Base-by-base conservation (phyloP, 2,329 filamentous ascomycete species). In the Sphaceloma murrayae region DNA sequence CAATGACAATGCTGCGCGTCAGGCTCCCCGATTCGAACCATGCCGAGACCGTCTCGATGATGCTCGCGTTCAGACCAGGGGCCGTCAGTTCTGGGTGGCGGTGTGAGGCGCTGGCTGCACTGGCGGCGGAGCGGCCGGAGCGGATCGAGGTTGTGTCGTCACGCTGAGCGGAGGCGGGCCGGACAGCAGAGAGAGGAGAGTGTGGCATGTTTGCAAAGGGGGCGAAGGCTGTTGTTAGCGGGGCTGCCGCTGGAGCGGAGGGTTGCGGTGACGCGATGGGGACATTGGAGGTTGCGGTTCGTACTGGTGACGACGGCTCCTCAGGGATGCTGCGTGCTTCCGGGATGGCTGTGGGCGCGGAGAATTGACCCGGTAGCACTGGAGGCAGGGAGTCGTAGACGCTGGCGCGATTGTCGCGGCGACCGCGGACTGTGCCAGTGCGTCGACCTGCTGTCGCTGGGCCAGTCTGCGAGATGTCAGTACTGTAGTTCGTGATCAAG, bases 31-130 rank as follows among this genome's bases (percentile, higher is more conserved):
- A 75, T 46, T 88, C 81, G 58, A 95, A 93, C 43, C 77, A 78
- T 10, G 84, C 85, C 49, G 79, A 91, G n/a, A 96, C 78, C 0
- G 83, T 91, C 62, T 98, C 91, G 40, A 96, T 82, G 45, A 96
- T 75, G 10, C 89, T 96, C 3, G 84, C 79, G 60, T 86, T 91
- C 4, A 98, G 69, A 2, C 91, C 89, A 1, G 83, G 77, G 7
- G 77, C 75, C 43, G 81, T 75, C 64, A 94, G 72, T 13, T 95
- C 87, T 1, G 86, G 81, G 59, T 98, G 91, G 55, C 79, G 81
- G 42, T 77, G 67, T n/a, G 58, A 62, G 52, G 83, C 76, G 3
- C 73, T 73, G 32, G 81, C 67, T 33, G 78, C 77, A 52, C 72
- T 77, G 49, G 78, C 79, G 31, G 89, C 66, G 2, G 87, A 94